Evolutionary conservation across 2,329 filamentous ascomycete genomes (phyloP), one percentile per base, ranked within the genome.

Genomic region (Lasiodiplodia theobromae): DNA sequence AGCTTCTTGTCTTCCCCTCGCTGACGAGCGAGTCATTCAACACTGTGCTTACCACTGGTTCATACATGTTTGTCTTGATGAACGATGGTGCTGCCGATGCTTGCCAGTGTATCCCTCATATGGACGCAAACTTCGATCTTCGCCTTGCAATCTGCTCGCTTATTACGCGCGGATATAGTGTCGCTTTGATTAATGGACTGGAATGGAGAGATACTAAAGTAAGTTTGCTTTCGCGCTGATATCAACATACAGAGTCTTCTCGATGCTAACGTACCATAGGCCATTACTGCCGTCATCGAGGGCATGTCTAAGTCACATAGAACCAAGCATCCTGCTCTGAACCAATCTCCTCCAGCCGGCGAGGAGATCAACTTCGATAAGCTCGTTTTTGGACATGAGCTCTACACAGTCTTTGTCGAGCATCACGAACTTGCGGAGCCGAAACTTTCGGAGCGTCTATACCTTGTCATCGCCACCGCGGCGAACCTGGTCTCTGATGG

Each of bases 21-120:
- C 73, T 86, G 16, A 76, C 82, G 14, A 84, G 85, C 51, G 62
- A 76, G 0, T 80, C 79, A 0, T 93, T 92, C 72, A 70, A 76
- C 5, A 72, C 82, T 1, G 91, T 92, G 72, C 79, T 92, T 1
- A 71, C 80, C 2, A 74, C 76, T 1, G 83, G 85, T 28, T 85
- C 87, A 0, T 81, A 89, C 3, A 89, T 91, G 74, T 92, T 93
- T 72, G 79, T 93, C 65, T 86, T 94, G 81, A 87, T 86, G 65
- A 89, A 92, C 71, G 89, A 92, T 75, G 90, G 89, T 56, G 82
- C 82, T n/a, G 53, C 44, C 14, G 25, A 62, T n/a, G 11, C 12
- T 16, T 67, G 66, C 56, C 10, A 28, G 0, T 67, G 66, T 18
- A 2, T 3, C 8, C 2, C 7, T 11, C 67, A 68, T 38, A 12